Percentiles rank a stretch among this genome's conserved stretches.
phyloP scores from a whole-genome alignment of 2,329 filamentous ascomycete genomes.

The Orbilia javanica region DNA sequence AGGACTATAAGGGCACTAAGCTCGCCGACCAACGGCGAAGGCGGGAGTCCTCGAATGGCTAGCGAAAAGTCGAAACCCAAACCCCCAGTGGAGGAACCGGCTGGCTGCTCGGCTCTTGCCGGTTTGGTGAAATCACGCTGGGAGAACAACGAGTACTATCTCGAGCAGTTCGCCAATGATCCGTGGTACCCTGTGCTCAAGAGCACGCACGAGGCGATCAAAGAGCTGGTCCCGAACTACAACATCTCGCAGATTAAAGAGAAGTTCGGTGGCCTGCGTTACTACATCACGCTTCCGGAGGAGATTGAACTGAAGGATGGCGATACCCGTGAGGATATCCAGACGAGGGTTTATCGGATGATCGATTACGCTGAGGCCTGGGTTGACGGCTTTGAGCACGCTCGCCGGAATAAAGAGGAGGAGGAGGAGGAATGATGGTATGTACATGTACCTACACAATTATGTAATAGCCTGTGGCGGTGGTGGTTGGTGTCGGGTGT shows the following conservation, averaged over 20 bases:
- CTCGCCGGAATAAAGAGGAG: too few species aligned
- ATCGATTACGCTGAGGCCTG: background rate
- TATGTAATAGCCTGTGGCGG: background rate
- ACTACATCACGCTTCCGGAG: background rate
- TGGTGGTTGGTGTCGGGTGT: background rate
- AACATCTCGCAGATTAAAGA: background rate
- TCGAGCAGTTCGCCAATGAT: background rate
- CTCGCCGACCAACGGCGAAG: too few species aligned
- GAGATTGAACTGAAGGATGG: background rate
- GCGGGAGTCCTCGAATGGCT: too few species aligned
- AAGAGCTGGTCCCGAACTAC: background rate
- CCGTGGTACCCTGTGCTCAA: background rate
- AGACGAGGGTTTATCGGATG: background rate
- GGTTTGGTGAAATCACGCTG: background rate
- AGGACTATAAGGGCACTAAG: too few species aligned
- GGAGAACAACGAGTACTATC: constrained; percentile 4
- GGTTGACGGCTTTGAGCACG: background rate
- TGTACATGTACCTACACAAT: too few species aligned
- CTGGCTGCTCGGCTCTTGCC: background rate
- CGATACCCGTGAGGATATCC: background rate
- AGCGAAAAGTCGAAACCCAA: background rate
- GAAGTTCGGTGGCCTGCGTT: background rate
- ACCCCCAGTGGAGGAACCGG: background rate
- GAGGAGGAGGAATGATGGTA: too few species aligned
- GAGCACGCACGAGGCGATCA: background rate